Evolutionary conservation across 2,329 filamentous ascomycete species (phyloP).

Genomic region (Tolypocladium inflatum): DNA sequence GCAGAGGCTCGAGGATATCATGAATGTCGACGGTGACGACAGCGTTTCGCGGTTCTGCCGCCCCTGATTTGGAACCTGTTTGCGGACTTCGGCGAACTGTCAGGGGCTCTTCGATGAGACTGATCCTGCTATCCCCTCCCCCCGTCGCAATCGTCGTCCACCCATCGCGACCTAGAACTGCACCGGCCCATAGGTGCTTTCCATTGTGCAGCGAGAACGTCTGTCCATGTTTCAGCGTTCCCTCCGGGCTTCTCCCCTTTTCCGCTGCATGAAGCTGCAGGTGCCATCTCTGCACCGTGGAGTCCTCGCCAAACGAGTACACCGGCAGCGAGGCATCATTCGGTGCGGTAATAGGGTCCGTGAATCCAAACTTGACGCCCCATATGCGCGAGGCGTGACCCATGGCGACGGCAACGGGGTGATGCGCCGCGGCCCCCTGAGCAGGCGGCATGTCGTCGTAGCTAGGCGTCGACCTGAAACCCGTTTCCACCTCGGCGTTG

Average conservation of each 20-base stretch:
- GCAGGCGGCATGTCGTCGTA: constrained; percentile 12
- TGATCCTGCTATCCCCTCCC: constrained; percentile 70
- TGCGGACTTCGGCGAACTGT: neutral
- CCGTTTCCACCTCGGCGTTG: constrained; percentile 36
- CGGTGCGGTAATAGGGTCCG: constrained; percentile 6
- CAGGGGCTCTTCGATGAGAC: constrained; percentile 28
- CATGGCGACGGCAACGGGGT: constrained; percentile 63
- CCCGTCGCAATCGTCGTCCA: constrained; percentile 55
- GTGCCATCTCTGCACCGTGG: constrained; percentile 65
- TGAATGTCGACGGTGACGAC: constrained; percentile 19
- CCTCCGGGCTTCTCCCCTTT: constrained; percentile 3
- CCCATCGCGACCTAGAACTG: constrained; percentile 22
- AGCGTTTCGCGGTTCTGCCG: neutral
- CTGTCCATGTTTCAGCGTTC: constrained; percentile 38
- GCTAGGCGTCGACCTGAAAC: constrained; percentile 38
- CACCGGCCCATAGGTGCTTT: constrained; percentile 84
- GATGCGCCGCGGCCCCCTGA: constrained; percentile 14
- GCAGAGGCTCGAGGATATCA: constrained; percentile 17
- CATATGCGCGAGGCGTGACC: constrained; percentile 87
- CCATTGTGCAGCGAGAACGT: constrained; percentile 62
- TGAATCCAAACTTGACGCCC: constrained; percentile 59
- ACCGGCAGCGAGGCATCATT: constrained; percentile 25
- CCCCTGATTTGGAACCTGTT: neutral
- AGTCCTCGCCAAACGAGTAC: constrained; percentile 79
- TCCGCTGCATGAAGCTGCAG: constrained; percentile 27